Conservation (phyloP, 1,284 basidiomycete genomes). For the Ceratobasidium sp. region DNA sequence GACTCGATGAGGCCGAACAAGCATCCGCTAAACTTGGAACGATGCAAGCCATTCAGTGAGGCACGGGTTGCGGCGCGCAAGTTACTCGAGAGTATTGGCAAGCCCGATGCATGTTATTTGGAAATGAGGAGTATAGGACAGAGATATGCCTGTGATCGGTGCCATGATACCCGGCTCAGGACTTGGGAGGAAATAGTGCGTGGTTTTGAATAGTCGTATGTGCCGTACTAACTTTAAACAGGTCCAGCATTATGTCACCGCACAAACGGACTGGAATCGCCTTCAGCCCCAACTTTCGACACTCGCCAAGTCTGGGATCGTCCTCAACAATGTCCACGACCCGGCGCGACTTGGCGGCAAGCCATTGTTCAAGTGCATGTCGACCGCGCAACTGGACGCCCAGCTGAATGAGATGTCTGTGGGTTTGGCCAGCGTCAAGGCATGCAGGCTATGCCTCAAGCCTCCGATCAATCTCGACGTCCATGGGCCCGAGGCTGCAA, state of each 20-base stretch:
- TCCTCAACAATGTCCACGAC: conserved; percentile 10
- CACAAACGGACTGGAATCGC: background rate
- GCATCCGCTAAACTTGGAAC: background rate
- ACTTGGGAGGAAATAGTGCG: conserved; percentile 29
- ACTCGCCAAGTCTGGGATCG: background rate
- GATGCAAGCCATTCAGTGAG: background rate
- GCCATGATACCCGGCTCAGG: background rate
- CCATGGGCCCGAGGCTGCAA: background rate
- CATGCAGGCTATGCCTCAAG: conserved; percentile 9
- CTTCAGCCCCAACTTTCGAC: background rate
- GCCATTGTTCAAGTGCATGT: conserved; percentile 1
- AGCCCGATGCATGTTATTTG: conserved; percentile 22
- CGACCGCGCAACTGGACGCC: background rate
- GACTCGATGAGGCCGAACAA: background rate
- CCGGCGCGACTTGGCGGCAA: background rate
- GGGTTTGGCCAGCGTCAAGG: background rate
- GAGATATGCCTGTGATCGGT: conserved; percentile 5
- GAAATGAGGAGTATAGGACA: conserved; percentile 7
- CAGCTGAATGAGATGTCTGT: background rate
- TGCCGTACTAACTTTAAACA: background rate
- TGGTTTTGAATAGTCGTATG: background rate
- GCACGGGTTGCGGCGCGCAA: conserved; percentile 3
- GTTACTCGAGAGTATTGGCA: conserved; percentile 2
- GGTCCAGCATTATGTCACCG: conserved; percentile 5
- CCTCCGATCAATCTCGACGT: background rate